Evolutionary conservation across 169 alveolate genomes (phyloP), one percentile per base, ranked within the genome.

Genomic region (Cryptosporidium ubiquitum): DNA sequence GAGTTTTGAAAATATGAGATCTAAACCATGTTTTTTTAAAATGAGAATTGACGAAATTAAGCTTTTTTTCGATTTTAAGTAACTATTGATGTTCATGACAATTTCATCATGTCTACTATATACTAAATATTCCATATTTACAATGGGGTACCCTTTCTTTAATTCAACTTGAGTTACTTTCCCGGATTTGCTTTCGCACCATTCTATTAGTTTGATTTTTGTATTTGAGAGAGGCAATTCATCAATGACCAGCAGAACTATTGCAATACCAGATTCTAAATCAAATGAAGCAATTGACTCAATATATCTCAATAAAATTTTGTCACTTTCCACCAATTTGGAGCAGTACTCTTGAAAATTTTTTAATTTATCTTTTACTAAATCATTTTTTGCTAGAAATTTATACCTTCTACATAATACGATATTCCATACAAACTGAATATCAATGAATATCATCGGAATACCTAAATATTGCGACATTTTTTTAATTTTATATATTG

Each of bases 351-450:
- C 35, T 10, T 61, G 79, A 79, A 61, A 37, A 3, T 61, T 49
- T 18, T 9, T 31, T n/a, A 79, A 79, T 29, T 40, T 20, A 7
- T 39, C 10, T 20, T 55, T 29, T 26, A 0, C 37, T 20, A 39
- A 16, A 71, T 52, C 55, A 35, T 55, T 55, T 33, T 73, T 39
- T 35, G 26, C 26, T 37, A 23, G 57, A 73, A 5, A 58, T 49
- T 66, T 58, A 47, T 42, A 40, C 51, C 61, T 79, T 31, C 89
- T 79, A 42, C 75, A 37, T 6, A 66, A 61, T n/a, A 79, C 89
- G 37, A 79, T 79, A 44, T 79, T 79, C 89, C 89, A 79, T 1
- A 79, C 89, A 47, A 79, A 64, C 37, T 79, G 89, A 44, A 79
- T 79, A 64, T 79, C 89, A 23, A 79, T 61, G 1, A 14, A 33